phyloP scores from a whole-genome alignment of 768 basidiomycete genomes.

The Kwoniella europaea region DNA sequence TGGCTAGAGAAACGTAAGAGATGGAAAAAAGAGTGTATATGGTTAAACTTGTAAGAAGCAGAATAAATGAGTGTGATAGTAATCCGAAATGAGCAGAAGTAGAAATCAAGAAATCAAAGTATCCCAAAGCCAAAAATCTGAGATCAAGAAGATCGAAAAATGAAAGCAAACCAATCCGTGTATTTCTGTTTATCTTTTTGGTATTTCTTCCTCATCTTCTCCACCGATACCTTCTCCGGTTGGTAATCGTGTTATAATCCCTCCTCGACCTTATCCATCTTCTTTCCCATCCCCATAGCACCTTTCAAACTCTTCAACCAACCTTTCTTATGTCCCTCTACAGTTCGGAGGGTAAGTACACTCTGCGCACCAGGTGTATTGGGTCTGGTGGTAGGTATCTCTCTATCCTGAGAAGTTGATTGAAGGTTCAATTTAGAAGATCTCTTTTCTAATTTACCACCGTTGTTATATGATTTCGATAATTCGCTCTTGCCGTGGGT shows the following conservation, averaged over 20 bases:
- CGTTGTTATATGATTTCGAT: background rate
- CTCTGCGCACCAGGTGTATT: conserved; percentile 29
- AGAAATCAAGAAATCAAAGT: conserved; percentile 1
- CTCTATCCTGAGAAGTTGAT: conserved; percentile 7
- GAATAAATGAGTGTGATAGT: background rate
- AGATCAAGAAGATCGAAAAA: background rate
- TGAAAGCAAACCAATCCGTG: background rate
- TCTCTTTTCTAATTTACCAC: conserved; percentile 20
- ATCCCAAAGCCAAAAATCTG: background rate
- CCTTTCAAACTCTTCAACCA: conserved; percentile 30
- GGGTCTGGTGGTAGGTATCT: conserved; percentile 12
- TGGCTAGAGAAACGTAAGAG: background rate
- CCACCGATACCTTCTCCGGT: too few relatives aligned
- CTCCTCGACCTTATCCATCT: conserved; percentile 30
- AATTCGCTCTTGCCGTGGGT: background rate
- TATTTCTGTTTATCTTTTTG: background rate
- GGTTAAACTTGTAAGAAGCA: background rate
- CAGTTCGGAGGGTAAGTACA: conserved; percentile 15
- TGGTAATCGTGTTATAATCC: background rate
- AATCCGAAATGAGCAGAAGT: background rate
- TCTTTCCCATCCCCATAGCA: conserved; percentile 32
- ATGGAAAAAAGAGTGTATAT: too few relatives aligned
- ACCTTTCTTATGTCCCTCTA: conserved; percentile 18
- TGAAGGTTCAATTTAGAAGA: conserved; percentile 26
- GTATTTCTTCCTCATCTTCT: background rate